These are phyloP conservation scores for Pezicula neosporulosa DNA, from an alignment of 2,329 filamentous ascomycete species.

Conservation along the genomic window DNA sequence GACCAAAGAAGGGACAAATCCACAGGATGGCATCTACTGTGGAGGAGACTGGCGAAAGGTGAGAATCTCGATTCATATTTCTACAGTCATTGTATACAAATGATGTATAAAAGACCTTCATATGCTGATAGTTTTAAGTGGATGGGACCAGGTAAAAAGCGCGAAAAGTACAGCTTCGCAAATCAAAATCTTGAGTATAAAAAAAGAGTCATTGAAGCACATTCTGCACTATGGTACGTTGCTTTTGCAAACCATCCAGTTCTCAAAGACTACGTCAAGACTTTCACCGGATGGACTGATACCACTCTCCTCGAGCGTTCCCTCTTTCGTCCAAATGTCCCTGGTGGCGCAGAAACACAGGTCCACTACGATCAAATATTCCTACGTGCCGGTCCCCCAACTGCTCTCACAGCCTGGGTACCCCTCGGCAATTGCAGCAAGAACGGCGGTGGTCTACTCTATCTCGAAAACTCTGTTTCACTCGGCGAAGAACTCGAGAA, in stretches of 20 bases:
- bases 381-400: constrained; percentile 42
- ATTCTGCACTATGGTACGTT: background rate
- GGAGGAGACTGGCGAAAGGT: background rate
- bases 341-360: constrained; percentile 45
- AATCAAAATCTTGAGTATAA: background rate
- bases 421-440: constrained; percentile 47
- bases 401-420: constrained; percentile 44
- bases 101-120: background rate
- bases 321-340: constrained; percentile 45
- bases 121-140: background rate
- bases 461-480: constrained; percentile 43
- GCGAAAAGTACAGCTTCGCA: background rate
- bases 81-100: background rate
- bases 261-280: constrained; percentile 44
- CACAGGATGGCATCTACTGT: background rate
- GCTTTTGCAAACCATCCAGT: constrained; percentile 35
- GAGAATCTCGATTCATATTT: background rate
- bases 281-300: constrained; percentile 50
- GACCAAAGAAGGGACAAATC: background rate
- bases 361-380: constrained; percentile 54
- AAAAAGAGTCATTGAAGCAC: background rate
- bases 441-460: constrained; percentile 55
- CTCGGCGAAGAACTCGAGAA: background rate
- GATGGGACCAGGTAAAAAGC: background rate
- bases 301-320: constrained; percentile 52